phyloP scores from a whole-genome alignment of 306 rosid genomes.

The Abrus precatorius region DNA sequence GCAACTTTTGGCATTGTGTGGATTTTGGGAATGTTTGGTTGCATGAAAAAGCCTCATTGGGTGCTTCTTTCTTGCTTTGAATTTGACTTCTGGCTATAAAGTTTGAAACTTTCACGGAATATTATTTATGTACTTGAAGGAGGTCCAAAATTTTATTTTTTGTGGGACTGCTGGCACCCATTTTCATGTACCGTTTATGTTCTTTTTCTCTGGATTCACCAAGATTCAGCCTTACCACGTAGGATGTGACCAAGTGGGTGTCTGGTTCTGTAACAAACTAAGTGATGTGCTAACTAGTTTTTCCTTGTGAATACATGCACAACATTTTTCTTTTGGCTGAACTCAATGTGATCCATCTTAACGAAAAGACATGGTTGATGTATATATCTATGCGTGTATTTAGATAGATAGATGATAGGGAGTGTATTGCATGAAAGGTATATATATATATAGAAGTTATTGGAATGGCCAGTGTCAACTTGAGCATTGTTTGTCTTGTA shows the following conservation, averaged over 20 bases:
- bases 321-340: constrained; percentile 1
- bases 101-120: neutral
- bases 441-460: neutral
- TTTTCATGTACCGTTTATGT: neutral
- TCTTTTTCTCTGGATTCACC: constrained; percentile 23
- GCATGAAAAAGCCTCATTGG: constrained; percentile 15
- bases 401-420: neutral
- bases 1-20: constrained; percentile 22
- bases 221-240: neutral
- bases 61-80: neutral
- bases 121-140: neutral
- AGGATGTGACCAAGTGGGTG: neutral
- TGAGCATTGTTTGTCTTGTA: constrained; percentile 12
- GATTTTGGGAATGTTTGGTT: constrained; percentile 14
- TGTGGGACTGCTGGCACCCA: neutral
- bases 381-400: neutral
- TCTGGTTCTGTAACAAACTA: constrained; percentile 12
- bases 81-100: constrained; percentile 10
- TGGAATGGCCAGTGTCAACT: neutral
- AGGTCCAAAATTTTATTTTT: constrained; percentile 8
- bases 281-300: neutral
- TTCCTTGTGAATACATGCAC: constrained; percentile 23
- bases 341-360: neutral
- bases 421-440: neutral
- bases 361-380: neutral